A percentile compares a stretch with the other conserved stretches of the same genome.
Conservation (phyloP, 2,329 filamentous ascomycete genomes). For the Hypoxylon sp. region DNA sequence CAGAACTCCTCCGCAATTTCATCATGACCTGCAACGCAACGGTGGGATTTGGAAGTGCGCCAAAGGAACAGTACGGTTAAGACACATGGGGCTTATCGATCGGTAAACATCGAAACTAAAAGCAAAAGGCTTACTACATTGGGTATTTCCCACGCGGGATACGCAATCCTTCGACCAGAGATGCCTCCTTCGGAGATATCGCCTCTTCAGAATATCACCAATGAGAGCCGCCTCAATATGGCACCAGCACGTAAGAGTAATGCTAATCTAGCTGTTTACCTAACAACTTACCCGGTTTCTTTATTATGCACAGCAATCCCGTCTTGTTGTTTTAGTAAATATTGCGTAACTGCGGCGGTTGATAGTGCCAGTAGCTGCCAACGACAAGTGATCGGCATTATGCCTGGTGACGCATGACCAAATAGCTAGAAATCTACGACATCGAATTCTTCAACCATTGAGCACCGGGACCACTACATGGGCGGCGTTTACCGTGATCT, state of each 20-base stretch:
- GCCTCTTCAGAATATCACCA: slow-evolving; percentile 17
- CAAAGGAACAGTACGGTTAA: slow-evolving; percentile 32
- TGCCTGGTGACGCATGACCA: slow-evolving; percentile 17
- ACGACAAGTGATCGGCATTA: slow-evolving; percentile 18
- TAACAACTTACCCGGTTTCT: slow-evolving; percentile 10
- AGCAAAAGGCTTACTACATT: slow-evolving; percentile 38
- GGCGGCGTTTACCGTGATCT: slow-evolving; percentile 29
- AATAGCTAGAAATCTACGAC: neutral
- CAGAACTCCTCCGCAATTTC: slow-evolving; percentile 49
- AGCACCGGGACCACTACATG: slow-evolving; percentile 18
- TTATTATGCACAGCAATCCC: neutral
- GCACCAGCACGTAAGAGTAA: slow-evolving; percentile 7
- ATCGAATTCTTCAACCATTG: slow-evolving; percentile 20
- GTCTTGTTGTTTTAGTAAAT: slow-evolving; percentile 15
- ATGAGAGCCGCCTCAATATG: slow-evolving; percentile 14
- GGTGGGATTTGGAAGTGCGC: slow-evolving; percentile 37
- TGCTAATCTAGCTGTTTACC: slow-evolving; percentile 12
- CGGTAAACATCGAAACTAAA: slow-evolving; percentile 42
- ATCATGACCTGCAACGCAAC: slow-evolving; percentile 44
- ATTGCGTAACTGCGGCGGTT: slow-evolving; percentile 30
- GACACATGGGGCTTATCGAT: slow-evolving; percentile 36
- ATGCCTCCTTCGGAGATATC: slow-evolving; percentile 28
- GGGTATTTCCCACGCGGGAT: slow-evolving; percentile 21
- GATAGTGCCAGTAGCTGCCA: slow-evolving; percentile 6
- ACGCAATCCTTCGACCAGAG: slow-evolving; percentile 26